phyloP scores from a whole-genome alignment of 2,329 filamentous ascomycete species.

The Aspergillus arachidicola region DNA sequence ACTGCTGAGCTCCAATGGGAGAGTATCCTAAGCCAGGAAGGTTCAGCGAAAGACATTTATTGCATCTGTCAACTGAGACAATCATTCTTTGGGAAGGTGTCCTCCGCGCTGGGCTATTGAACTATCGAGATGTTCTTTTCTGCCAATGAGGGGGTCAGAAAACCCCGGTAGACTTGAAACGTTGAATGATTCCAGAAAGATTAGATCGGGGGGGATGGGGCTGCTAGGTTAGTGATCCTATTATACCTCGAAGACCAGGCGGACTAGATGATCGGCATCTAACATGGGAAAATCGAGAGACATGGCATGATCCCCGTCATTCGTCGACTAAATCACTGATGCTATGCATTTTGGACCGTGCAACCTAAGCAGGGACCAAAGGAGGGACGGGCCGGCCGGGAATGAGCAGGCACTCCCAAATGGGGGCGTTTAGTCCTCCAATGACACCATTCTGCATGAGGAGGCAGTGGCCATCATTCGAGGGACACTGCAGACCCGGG shows the following conservation, averaged over 20 bases:
- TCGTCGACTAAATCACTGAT: conserved; percentile 4
- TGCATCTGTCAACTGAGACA: conserved; percentile 2
- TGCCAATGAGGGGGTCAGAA: background rate
- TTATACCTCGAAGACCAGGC: background rate
- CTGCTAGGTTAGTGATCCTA: background rate
- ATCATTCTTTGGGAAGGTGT: background rate
- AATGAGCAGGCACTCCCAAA: conserved; percentile 9
- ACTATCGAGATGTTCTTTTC: background rate
- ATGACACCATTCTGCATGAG: conserved; percentile 5
- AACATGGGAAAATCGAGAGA: conserved; percentile 1
- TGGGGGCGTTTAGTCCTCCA: conserved; percentile 1
- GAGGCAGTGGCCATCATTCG: conserved; percentile 1
- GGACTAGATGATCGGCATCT: conserved; percentile 7
- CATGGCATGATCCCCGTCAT: conserved; percentile 2
- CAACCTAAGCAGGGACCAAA: conserved; percentile 13
- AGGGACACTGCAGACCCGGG: background rate
- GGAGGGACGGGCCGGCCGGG: conserved; percentile 22
- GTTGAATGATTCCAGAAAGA: background rate
- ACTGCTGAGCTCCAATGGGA: background rate
- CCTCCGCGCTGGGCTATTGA: background rate
- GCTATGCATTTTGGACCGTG: conserved; percentile 14
- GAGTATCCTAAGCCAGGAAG: background rate
- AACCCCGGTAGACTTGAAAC: background rate
- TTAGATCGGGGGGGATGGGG: background rate
- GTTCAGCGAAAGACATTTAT: background rate